Percentiles rank a stretch among this genome's conserved stretches.
Evolutionary conservation across 768 basidiomycete genomes (phyloP).

Genomic region (Tricholomella constricta): DNA sequence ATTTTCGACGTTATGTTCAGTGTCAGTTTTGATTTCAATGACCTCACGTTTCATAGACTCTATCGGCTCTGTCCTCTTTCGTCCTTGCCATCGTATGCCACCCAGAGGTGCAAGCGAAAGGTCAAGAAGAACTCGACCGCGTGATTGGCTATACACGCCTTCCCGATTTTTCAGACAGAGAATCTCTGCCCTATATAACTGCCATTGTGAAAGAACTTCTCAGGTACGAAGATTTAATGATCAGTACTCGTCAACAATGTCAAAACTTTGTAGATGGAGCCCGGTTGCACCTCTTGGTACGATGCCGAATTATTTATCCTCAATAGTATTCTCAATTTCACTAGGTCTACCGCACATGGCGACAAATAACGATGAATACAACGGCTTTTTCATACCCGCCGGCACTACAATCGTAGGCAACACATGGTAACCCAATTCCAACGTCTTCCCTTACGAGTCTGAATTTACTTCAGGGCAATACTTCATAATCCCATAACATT

Average conservation of each 20-base stretch:
- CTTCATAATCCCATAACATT: slow-evolving; percentile 48
- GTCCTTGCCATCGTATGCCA: slow-evolving; percentile 36
- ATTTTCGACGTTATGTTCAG: background rate
- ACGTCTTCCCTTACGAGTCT: background rate
- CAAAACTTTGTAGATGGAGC: slow-evolving; percentile 25
- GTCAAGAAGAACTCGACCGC: slow-evolving; percentile 32
- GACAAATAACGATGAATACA: slow-evolving; percentile 44
- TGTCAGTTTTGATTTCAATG: background rate
- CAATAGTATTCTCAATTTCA: background rate
- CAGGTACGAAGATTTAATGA: slow-evolving; percentile 20
- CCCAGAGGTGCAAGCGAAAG: slow-evolving; percentile 35
- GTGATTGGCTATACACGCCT: slow-evolving; percentile 31
- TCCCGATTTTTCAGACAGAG: slow-evolving; percentile 29
- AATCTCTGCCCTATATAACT: slow-evolving; percentile 41
- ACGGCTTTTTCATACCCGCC: slow-evolving; percentile 45
- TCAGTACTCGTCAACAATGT: no score
- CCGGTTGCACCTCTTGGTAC: slow-evolving; percentile 33
- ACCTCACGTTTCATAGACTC: slow-evolving; percentile 23
- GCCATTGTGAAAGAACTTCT: slow-evolving; percentile 42
- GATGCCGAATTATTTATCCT: background rate
- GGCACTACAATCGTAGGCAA: slow-evolving; percentile 46
- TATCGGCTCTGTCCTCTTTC: slow-evolving; percentile 36
- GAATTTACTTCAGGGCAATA: slow-evolving; percentile 41
- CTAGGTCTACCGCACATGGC: slow-evolving; percentile 39
- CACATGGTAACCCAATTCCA: slow-evolving; percentile 33